Evolutionary conservation across 768 basidiomycete genomes (phyloP), one percentile per base, ranked within the genome.

Genomic region (Suillus alpinus): DNA sequence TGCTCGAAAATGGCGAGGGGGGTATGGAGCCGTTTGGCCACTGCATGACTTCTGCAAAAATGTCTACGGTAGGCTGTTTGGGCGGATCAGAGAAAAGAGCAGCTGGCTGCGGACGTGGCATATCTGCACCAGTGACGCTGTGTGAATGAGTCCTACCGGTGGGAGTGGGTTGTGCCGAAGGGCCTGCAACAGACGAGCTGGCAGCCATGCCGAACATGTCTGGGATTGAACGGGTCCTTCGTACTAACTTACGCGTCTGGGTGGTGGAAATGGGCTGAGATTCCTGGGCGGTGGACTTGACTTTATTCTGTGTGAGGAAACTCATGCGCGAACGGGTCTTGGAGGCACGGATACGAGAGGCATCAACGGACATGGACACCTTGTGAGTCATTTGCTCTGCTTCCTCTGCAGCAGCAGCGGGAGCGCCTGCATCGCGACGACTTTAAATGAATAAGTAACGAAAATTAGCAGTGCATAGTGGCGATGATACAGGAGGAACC

Each of bases 151-250:
- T 83, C 29, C 89, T 84, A 43, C 86, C 88, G 1, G 75, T 71
- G 4, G 73, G 65, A 0, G 71, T 66, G 23, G 73, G 74, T 62
- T 67, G 71, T 56, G 63, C 69, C 52, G 59, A 75, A 40, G 63
- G 64, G 26, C 66, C 68, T 75, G 61, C 74, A 66, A 59, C 72
- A 78, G 74, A 65, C 52, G 66, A 61, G 53, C 62, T 61, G 16
- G 66, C 60, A 40, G 63, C 70, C 39, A 68, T 57, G 40, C 71
- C 68, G 49, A 73, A 75, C 67, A 76, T 69, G 62, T 91, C 88
- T 1, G 90, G 85, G 53, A 91, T 91, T 14, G 91, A 92, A 37
- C 86, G 82, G 12, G 89, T 86, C 70, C 90, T 91, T 62, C 90
- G 76, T 31, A 91, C 77, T 12, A 75, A 65, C 65, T 86, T 88